A percentile compares a stretch with the other conserved stretches of the same genome.
These are phyloP conservation scores for Silene conica DNA, from an alignment of 148 eudicot species.

Conservation along the genomic window DNA sequence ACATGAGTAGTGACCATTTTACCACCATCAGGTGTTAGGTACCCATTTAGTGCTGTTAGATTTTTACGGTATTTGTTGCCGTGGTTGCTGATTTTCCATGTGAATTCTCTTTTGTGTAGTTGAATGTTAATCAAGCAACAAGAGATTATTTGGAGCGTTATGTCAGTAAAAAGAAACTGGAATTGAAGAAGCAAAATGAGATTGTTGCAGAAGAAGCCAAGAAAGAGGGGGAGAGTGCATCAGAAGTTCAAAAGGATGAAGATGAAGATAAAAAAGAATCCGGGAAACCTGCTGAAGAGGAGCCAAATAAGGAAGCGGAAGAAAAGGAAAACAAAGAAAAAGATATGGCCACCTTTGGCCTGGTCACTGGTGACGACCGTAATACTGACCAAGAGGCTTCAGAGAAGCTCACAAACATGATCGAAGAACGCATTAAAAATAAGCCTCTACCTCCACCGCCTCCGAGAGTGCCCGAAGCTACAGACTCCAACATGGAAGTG, in stretches of 20 bases:
- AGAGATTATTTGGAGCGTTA: conserved; percentile 64
- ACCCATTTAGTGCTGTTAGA: neutral
- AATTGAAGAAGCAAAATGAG: conserved; percentile 37
- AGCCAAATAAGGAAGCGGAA: conserved; percentile 45
- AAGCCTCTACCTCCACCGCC: conserved; percentile 83
- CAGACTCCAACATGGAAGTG: conserved; percentile 50
- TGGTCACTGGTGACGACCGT: conserved; percentile 76
- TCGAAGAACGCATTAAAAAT: conserved; percentile 77
- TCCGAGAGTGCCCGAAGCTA: conserved; percentile 42
- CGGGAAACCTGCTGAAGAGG: conserved; percentile 48
- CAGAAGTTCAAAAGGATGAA: conserved; percentile 31
- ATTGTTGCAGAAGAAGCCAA: conserved; percentile 43
- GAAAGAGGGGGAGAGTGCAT: conserved; percentile 45
- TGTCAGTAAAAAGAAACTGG: conserved; percentile 70
- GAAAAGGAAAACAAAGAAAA: conserved; percentile 54
- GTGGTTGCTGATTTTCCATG: conserved; percentile 6
- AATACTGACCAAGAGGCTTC: conserved; percentile 64
- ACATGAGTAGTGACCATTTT: no score
- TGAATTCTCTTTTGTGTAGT: conserved; percentile 31
- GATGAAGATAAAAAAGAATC: conserved; percentile 43
- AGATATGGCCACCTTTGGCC: conserved; percentile 58
- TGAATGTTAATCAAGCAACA: conserved; percentile 75
- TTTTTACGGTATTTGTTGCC: neutral
- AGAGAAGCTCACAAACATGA: conserved; percentile 61
- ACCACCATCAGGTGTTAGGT: no score